Base-by-base conservation (phyloP, 1,284 basidiomycete species). In the Microbotryomycetes sp. region DNA sequence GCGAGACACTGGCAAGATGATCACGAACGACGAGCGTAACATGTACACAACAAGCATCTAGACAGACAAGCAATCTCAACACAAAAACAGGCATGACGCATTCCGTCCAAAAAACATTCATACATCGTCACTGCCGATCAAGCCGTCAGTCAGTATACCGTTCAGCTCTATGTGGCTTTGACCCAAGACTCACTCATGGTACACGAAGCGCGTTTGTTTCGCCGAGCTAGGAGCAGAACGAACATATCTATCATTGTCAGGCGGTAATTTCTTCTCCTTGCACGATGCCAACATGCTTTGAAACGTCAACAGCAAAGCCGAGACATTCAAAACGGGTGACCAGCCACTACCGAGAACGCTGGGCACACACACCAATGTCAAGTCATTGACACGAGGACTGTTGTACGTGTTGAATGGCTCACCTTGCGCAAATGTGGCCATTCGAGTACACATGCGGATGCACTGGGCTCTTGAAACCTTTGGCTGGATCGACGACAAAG, bases 251-350 rank as follows among this genome's bases (percentile, higher is more conserved):
- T 68, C 68, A 31, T 70, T 68, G 29, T 70, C 68, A 4, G 65
- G 61, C 7, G 68, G 70, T 14, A 62, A 54, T 52, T 71, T 61
- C 57, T 70, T 71, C 45, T 62, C 58, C 32, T 64, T 68, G 56
- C 68, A 68, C 1, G 74, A 76, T 3, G 78, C 77, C 4, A 79
- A 68, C 77, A 79, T 79, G 9, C 72, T 74, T 63, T 79, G 78
- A 71, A 79, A 75, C 1, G 77, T 78, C 23, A 79, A 73, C 59
- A 77, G 76, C 4, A 79, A 68, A 6, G 74, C 69, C 6, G 76
- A 70, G 6, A 75, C 74, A 32, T 74, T 78, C 22, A 79, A 65
- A 0, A 78, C 77, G 0, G 66, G 64, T 0, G 58, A 61, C 66
- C 64, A 65, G 1, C 64, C 66, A 57, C 16, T 48, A 25, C 36